Evolutionary conservation across 1,139 yeast species (phyloP).

Genomic region (Saccharomyces uvarum): DNA sequence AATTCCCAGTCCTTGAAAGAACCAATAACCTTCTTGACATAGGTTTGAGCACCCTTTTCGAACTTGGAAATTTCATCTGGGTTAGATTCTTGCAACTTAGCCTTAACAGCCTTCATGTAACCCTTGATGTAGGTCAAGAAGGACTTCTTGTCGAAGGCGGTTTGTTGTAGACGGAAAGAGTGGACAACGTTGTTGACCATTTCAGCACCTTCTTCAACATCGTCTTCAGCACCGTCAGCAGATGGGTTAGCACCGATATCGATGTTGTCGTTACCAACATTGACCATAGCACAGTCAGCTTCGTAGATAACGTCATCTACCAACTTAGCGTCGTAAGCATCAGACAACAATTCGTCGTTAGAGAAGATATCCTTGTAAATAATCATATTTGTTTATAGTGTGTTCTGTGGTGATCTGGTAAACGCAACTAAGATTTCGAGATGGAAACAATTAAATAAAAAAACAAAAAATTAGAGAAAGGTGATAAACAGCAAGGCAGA

Average conservation of each 20-base stretch:
- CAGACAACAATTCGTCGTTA: slow-evolving; percentile 94
- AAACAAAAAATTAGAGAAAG: not conserved
- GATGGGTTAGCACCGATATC: slow-evolving; percentile 99
- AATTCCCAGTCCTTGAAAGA: slow-evolving; percentile 98
- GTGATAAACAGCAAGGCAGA: not conserved
- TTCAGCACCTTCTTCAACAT: slow-evolving; percentile 74
- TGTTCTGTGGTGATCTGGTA: slow-evolving; percentile 2
- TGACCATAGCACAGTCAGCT: slow-evolving; percentile 92
- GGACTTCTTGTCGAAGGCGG: slow-evolving; percentile 95
- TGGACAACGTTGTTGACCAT: slow-evolving; percentile 95
- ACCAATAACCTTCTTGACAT: slow-evolving; percentile 90
- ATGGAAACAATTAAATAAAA: not conserved
- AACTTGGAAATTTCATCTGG: slow-evolving; percentile 82
- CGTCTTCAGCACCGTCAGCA: slow-evolving; percentile 88
- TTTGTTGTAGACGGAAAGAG: slow-evolving; percentile 96
- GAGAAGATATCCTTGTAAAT: slow-evolving; percentile 69
- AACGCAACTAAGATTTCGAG: not conserved
- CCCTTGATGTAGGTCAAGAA: slow-evolving; percentile 93
- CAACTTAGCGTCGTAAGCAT: slow-evolving; percentile 82
- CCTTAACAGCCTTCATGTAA: slow-evolving; percentile 95
- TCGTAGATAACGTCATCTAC: slow-evolving; percentile 91
- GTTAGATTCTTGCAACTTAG: slow-evolving; percentile 73
- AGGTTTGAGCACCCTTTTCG: slow-evolving; percentile 94
- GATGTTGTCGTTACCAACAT: slow-evolving; percentile 79
- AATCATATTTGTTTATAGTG: slow-evolving; percentile 22